Evolutionary conservation across 805 yeast genomes (phyloP).

Genomic region (Lachancea thermotolerans): DNA sequence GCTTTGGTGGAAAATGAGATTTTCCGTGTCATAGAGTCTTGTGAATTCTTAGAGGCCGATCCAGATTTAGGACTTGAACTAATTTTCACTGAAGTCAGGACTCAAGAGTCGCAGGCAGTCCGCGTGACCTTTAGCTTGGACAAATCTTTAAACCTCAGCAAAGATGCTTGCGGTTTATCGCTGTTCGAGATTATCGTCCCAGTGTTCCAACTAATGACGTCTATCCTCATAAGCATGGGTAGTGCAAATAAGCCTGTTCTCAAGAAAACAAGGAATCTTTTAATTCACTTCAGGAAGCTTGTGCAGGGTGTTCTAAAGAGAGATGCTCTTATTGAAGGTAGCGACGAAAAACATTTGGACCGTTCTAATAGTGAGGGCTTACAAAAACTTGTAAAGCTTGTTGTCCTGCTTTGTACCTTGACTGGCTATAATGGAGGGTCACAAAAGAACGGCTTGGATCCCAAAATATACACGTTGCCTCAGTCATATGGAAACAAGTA

Average conservation of each 20-base stretch:
- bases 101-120: constrained; percentile 30
- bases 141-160: constrained; percentile 37
- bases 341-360: constrained; percentile 21
- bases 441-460: too few relatives aligned
- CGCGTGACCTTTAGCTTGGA: constrained; percentile 46
- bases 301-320: constrained; percentile 57
- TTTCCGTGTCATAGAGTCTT: constrained; percentile 52
- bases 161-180: constrained; percentile 36
- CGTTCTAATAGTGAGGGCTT: constrained; percentile 34
- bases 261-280: constrained; percentile 43
- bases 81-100: constrained; percentile 34
- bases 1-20: constrained; percentile 69
- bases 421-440: constrained; percentile 35
- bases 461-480: too few relatives aligned
- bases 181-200: constrained; percentile 66
- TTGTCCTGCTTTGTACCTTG: constrained; percentile 47
- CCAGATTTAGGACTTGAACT: constrained; percentile 71
- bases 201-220: constrained; percentile 61
- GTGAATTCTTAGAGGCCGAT: constrained; percentile 56
- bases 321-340: constrained; percentile 36
- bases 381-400: constrained; percentile 47
- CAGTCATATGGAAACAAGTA: too few relatives aligned
- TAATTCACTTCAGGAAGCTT: constrained; percentile 47
- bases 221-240: constrained; percentile 69
- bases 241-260: constrained; percentile 60